Evolutionary conservation across 169 alveolate species (phyloP).

Genomic region (Plasmodium coatneyi): DNA sequence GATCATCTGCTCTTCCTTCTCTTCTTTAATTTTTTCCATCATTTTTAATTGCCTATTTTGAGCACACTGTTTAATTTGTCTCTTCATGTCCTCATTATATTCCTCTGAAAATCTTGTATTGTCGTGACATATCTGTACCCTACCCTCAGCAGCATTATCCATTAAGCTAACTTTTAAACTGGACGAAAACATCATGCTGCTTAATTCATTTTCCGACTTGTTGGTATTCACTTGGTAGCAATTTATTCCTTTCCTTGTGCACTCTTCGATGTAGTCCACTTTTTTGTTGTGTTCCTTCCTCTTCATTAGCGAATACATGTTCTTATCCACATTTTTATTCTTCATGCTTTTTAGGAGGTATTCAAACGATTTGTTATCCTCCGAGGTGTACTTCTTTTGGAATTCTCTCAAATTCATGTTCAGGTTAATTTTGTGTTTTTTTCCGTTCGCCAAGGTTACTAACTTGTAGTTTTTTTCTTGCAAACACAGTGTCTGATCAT

Average conservation of each 20-base stretch:
- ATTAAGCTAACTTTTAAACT: not conserved
- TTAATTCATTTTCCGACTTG: constrained; percentile 53
- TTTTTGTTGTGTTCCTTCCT: constrained; percentile 75
- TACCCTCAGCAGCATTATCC: not conserved
- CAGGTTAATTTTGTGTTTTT: constrained; percentile 78
- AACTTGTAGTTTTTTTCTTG: constrained; percentile 61
- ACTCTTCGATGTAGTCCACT: constrained; percentile 73
- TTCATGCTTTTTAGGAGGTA: constrained; percentile 74
- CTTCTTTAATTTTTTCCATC: constrained; percentile 56
- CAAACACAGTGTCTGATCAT: not conserved
- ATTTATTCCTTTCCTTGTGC: constrained; percentile 79
- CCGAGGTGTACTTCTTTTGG: constrained; percentile 80
- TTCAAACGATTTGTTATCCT: constrained; percentile 83
- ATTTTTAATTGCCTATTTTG: constrained; percentile 61
- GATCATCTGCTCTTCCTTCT: constrained; percentile 75
- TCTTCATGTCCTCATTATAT: constrained; percentile 70
- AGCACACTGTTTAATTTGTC: constrained; percentile 35
- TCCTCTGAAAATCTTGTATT: constrained; percentile 76
- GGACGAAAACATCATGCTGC: constrained; percentile 65
- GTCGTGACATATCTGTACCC: constrained; percentile 27
- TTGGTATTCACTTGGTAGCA: constrained; percentile 54
- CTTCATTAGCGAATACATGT: constrained; percentile 77
- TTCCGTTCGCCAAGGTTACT: constrained; percentile 50
- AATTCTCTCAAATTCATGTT: constrained; percentile 81
- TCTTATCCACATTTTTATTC: constrained; percentile 43